Base-by-base conservation (phyloP, 768 basidiomycete species). In the Termitomyces sp. region DNA sequence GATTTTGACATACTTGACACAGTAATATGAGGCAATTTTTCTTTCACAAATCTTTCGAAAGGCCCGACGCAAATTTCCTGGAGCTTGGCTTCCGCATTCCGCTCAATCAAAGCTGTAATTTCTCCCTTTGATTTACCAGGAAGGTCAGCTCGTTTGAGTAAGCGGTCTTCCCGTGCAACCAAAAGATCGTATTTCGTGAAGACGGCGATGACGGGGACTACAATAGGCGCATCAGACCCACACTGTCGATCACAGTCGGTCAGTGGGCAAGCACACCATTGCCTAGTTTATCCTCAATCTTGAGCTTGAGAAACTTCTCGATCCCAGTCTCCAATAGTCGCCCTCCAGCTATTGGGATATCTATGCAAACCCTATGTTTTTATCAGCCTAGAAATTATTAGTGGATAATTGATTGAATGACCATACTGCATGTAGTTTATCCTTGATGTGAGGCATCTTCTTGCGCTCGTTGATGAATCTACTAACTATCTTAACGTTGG, bases 181-280 rank as follows among this genome's bases (percentile, higher is more conserved):
- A 70, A 48, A 21, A 55, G 45, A 55, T 72, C 71, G 53, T 63
- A 72, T 53, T 72, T 66, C 6, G 70, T 72, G 58, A 72, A 72
- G 2, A 72, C 64, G 11, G 64, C 65, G 26, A 72, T 62, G 30
- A 70, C 55, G 19, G 71, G 70, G 2, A 70, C 68, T 71, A 24
- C 19, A 22, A 26, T 12, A 32, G 22, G 4, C 12, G 34, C 34
- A 35, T 37, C 5, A 34, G 15, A 21, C 35, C 53, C 1, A 38
- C 9, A 21, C 2, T 15, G 26, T 47, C 48, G 3, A 40, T 35
- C n/a, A 45, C 40, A 17, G 10, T 19, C 8, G n/a, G 11, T 12
- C n/a, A 38, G 15, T 10, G 35, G 12, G 15, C 26, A 46, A 47
- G 26, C 53, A 53, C 51, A 61, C 66, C 61, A n/a, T 58, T 49